These are phyloP conservation scores for Teunomyces funiuensis DNA, from an alignment of 805 yeast genomes.

Conservation along the genomic window DNA sequence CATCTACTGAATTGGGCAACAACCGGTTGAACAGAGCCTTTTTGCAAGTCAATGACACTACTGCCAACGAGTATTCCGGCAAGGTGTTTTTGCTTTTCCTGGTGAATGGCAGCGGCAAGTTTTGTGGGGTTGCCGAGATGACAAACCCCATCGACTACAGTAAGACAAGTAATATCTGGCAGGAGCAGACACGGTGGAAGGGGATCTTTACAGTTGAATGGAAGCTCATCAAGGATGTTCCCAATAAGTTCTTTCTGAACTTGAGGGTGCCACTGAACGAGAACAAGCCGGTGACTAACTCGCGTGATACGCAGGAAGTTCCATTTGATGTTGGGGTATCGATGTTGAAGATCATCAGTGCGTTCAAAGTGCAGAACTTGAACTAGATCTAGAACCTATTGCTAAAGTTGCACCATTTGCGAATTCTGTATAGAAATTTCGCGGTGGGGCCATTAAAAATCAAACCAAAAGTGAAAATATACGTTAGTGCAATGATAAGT, in stretches of 20 bases:
- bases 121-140: conserved; percentile 63
- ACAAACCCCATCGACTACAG: conserved; percentile 33
- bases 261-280: conserved; percentile 47
- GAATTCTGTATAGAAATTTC: background rate
- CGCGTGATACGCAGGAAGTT: conserved; percentile 62
- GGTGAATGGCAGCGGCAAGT: conserved; percentile 56
- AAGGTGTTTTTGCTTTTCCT: conserved; percentile 54
- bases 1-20: conserved; percentile 59
- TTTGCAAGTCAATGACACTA: conserved; percentile 16
- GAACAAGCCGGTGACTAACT: conserved; percentile 52
- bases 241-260: conserved; percentile 47
- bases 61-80: conserved; percentile 16
- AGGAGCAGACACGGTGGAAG: conserved; percentile 48
- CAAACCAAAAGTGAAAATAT: background rate
- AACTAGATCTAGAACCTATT: background rate
- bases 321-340: conserved; percentile 48
- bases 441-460: conserved; percentile 5
- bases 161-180: conserved; percentile 46
- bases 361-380: conserved; percentile 13
- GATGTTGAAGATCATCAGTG: conserved; percentile 46
- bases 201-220: conserved; percentile 56
- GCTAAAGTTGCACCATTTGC: background rate
- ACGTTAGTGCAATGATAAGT: background rate
- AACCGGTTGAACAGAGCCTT: conserved; percentile 49
- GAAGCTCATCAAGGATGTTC: conserved; percentile 51